Conservation (phyloP, 305 asterid genomes). For the Rubia peregrina region DNA sequence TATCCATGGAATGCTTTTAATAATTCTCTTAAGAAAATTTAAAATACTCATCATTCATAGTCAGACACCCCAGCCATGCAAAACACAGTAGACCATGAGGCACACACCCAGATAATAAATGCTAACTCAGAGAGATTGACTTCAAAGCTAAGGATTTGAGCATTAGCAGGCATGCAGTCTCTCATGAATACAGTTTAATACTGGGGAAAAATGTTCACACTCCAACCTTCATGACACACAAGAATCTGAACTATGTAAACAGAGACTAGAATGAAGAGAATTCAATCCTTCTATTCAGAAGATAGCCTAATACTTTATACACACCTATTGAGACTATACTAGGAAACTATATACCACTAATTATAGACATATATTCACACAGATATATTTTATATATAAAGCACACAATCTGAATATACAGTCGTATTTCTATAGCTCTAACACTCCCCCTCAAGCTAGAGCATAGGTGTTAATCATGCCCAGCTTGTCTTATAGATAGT, state of each 20-base stretch:
- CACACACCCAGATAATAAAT: slow-evolving; percentile 3
- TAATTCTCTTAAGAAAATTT: background rate
- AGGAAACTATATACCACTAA: too few species aligned
- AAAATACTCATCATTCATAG: background rate
- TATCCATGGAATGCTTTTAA: background rate
- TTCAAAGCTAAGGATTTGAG: background rate
- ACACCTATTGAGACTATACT: too few species aligned
- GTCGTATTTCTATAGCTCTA: too few species aligned
- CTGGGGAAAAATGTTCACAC: background rate
- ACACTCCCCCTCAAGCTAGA: too few species aligned
- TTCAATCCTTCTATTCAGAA: too few species aligned
- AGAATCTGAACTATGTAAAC: background rate
- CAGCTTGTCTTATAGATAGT: too few species aligned
- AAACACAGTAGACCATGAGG: background rate
- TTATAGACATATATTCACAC: too few species aligned
- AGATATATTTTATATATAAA: too few species aligned
- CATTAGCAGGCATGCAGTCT: background rate
- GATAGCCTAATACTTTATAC: too few species aligned
- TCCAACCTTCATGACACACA: background rate
- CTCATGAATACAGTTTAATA: background rate
- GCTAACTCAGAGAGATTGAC: background rate
- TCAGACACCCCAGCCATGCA: slow-evolving; percentile 1
- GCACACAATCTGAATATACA: too few species aligned
- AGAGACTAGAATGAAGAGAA: too few species aligned
- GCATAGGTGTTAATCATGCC: too few species aligned